Evolutionary conservation across 768 basidiomycete genomes (phyloP).

Genomic region (Russula foetens): DNA sequence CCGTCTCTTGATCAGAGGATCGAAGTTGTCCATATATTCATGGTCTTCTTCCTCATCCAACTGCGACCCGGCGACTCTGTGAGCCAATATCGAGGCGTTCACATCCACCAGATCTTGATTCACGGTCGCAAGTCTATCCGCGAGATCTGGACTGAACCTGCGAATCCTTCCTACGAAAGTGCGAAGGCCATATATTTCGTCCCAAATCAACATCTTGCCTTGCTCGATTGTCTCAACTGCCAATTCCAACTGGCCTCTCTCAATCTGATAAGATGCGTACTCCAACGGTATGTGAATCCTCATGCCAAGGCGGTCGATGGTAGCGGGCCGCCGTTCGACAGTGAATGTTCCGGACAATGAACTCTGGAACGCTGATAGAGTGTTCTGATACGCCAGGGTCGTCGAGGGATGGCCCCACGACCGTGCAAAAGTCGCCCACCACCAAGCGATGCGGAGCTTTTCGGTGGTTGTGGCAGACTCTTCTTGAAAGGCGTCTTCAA

Average conservation of each 20-base stretch:
- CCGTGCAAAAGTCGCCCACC: background rate
- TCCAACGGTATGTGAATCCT: background rate
- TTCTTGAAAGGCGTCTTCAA: background rate
- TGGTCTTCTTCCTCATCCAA: background rate
- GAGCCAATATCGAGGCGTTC: background rate
- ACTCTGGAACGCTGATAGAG: background rate
- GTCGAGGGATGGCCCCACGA: background rate
- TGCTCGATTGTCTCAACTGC: conserved; percentile 6
- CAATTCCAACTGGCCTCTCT: background rate
- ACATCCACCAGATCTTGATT: background rate
- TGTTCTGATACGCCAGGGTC: background rate
- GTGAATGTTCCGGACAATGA: background rate
- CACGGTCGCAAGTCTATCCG: background rate
- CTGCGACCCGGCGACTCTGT: background rate
- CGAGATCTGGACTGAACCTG: background rate
- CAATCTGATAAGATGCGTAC: background rate
- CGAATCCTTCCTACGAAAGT: background rate
- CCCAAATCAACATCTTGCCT: conserved; percentile 3
- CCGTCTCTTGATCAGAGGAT: background rate
- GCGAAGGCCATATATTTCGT: conserved; percentile 1
- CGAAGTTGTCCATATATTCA: background rate
- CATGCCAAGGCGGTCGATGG: background rate
- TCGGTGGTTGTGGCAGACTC: too few species aligned
- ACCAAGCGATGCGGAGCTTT: too few species aligned
- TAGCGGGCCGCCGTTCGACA: background rate